Evolutionary conservation across 2,329 filamentous ascomycete genomes (phyloP), one percentile per base, ranked within the genome.

Genomic region (Pseudodiploospora longispora): DNA sequence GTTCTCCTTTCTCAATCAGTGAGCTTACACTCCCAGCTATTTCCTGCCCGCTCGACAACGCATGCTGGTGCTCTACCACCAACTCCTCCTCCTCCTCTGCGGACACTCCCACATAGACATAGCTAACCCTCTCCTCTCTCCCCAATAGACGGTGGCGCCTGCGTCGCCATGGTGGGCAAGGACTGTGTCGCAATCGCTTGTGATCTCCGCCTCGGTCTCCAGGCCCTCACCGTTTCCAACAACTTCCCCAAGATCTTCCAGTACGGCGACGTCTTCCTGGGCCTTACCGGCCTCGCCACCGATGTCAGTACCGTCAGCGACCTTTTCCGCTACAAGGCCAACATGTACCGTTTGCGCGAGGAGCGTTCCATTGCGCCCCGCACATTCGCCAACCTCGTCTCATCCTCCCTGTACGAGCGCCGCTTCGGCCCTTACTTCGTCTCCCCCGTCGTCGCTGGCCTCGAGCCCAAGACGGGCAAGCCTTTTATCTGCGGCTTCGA

Each of bases 161-260:
- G 85, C 71, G 89, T 97, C 55, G 91, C 91, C 69, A 97, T 97
- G 93, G 90, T 95, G 54, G 93, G 93, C 75, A 97, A 98, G 73
- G 90, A 97, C 82, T 98, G 93, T 70, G 93, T 98, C 50, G 93
- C 93, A 70, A 97, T 98, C 65, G 93, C 93, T 66, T 98, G 93
- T 76, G 93, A 98, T 71, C 87, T 98, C 55, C 91, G 93, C 52
- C 87, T 98, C 55, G 93, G 93, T 60, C 83, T 97, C 63, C 93
- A 98, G 74, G 80, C 93, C 62, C 78, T 98, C 63, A 98, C 93
- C 51, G 87, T 98, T 48, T 96, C 89, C 67, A 98, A 98, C 83
- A 93, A 97, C 83, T 97, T 97, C 77, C 93, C 93, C 74, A 98
- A 98, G 77, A 87, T 98, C 76, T 97, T 97, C 82, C 82, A 85